Conservation (phyloP, 2,329 filamentous ascomycete genomes). For the Massarina eburnea region DNA sequence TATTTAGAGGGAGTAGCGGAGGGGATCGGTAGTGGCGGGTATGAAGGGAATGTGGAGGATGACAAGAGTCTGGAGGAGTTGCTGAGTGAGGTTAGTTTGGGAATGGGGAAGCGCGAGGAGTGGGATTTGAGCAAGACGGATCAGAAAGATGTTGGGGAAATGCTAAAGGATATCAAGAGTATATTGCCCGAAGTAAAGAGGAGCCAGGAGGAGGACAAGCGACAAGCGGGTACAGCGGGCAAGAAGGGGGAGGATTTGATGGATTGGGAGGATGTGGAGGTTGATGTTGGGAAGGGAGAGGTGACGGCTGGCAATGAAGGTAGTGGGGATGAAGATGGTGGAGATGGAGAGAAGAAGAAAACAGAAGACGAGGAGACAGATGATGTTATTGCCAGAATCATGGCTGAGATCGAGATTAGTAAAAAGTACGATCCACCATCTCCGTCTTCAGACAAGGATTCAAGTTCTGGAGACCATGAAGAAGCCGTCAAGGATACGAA, state of each 20-base stretch:
- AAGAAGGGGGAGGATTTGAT: constrained; percentile 20
- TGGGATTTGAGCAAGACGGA: constrained; percentile 47
- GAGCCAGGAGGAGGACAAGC: constrained; percentile 5
- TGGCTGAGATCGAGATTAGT: constrained; percentile 50
- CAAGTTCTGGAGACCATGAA: constrained; percentile 7
- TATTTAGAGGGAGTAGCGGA: constrained; percentile 36
- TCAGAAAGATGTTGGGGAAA: constrained; percentile 42
- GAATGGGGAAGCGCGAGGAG: constrained; percentile 30
- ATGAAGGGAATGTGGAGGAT: constrained; percentile 40
- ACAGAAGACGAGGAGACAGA: constrained; percentile 46
- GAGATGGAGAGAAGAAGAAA: constrained; percentile 20
- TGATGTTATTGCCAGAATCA: constrained; percentile 49
- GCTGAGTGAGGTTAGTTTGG: constrained; percentile 43
- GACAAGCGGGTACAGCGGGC: constrained; percentile 6
- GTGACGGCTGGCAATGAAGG: constrained; percentile 20
- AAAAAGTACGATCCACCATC: constrained; percentile 40
- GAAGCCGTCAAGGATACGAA: not conserved
- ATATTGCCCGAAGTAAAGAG: constrained; percentile 41
- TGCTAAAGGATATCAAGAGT: constrained; percentile 46
- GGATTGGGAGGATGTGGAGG: constrained; percentile 37
- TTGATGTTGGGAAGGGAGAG: constrained; percentile 28
- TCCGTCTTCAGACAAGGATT: constrained; percentile 16
- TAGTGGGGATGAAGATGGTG: constrained; percentile 11
- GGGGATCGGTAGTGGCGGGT: constrained; percentile 24
- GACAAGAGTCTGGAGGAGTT: constrained; percentile 52